phyloP scores from a whole-genome alignment of 768 basidiomycete genomes.

The Russula earlei region DNA sequence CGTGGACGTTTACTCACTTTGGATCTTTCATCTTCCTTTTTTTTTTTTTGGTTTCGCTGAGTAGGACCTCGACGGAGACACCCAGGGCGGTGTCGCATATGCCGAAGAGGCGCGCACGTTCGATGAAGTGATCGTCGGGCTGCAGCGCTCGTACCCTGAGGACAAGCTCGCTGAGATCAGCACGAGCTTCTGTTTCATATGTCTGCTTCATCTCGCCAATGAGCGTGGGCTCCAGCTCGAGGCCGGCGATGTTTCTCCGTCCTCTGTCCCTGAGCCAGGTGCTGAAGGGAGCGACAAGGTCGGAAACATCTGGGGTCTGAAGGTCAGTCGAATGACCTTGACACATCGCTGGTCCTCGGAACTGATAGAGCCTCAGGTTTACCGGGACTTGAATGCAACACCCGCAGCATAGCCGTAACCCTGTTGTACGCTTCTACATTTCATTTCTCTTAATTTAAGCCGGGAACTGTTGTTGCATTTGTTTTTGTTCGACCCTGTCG shows the following conservation, averaged over 20 bases:
- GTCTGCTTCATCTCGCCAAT: slow-evolving; percentile 90
- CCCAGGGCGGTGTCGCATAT: slow-evolving; percentile 42
- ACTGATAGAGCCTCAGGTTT: slow-evolving; percentile 30
- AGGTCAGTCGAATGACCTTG: slow-evolving; percentile 35
- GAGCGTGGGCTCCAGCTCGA: slow-evolving; percentile 88
- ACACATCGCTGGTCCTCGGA: background rate
- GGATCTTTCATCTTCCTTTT: background rate
- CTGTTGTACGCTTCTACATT: background rate
- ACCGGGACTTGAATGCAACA: slow-evolving; percentile 32
- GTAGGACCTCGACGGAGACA: slow-evolving; percentile 47
- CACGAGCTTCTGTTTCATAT: slow-evolving; percentile 99
- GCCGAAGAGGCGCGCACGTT: slow-evolving; percentile 61
- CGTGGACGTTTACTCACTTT: background rate
- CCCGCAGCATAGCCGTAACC: slow-evolving; percentile 22
- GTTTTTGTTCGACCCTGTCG: background rate
- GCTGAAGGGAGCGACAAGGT: slow-evolving; percentile 37
- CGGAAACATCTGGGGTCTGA: slow-evolving; percentile 67
- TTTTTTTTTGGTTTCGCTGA: background rate
- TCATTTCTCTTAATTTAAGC: background rate
- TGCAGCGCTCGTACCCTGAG: slow-evolving; percentile 73
- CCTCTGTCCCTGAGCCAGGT: slow-evolving; percentile 31
- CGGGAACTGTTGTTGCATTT: background rate
- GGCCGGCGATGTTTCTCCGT: slow-evolving; percentile 31
- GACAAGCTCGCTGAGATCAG: slow-evolving; percentile 98
- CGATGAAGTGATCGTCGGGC: slow-evolving; percentile 70